phyloP scores from a whole-genome alignment of 2,329 filamentous ascomycete genomes.

The Ophiosphaerella herpotricha region DNA sequence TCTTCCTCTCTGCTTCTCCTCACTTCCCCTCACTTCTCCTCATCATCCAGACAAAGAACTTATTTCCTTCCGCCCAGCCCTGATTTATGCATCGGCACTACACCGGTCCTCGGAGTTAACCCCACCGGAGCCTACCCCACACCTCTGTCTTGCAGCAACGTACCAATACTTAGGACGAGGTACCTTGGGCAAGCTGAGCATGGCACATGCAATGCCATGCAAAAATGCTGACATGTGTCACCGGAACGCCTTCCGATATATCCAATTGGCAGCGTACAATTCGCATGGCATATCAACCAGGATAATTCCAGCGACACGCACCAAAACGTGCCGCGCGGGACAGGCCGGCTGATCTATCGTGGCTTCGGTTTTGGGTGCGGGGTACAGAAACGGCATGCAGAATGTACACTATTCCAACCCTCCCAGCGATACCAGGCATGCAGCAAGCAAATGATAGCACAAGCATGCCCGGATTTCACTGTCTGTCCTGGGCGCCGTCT shows the following conservation, averaged over 20 bases:
- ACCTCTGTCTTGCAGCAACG: neutral
- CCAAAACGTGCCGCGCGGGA: constrained; percentile 21
- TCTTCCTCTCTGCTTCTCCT: too few species aligned
- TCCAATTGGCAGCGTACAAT: constrained; percentile 9
- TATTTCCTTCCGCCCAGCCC: too few species aligned
- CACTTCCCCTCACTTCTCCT: too few species aligned
- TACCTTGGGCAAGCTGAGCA: neutral
- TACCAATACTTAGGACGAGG: constrained; percentile 9
- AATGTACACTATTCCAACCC: neutral
- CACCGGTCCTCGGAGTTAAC: too few species aligned
- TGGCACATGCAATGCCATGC: constrained; percentile 8
- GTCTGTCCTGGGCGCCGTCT: neutral
- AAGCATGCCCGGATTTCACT: neutral
- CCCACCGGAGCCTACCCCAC: too few species aligned
- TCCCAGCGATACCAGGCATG: neutral
- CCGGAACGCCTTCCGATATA: constrained; percentile 15
- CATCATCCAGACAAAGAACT: too few species aligned
- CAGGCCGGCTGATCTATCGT: constrained; percentile 30
- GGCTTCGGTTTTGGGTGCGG: constrained; percentile 23
- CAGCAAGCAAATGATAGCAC: neutral
- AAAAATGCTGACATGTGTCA: constrained; percentile 18
- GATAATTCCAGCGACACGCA: constrained; percentile 16
- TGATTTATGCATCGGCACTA: neutral
- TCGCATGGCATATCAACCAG: constrained; percentile 2
- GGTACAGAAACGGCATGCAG: constrained; percentile 19